Conservation (phyloP, 495 filamentous ascomycete genomes). For the Daldinia grandis region DNA sequence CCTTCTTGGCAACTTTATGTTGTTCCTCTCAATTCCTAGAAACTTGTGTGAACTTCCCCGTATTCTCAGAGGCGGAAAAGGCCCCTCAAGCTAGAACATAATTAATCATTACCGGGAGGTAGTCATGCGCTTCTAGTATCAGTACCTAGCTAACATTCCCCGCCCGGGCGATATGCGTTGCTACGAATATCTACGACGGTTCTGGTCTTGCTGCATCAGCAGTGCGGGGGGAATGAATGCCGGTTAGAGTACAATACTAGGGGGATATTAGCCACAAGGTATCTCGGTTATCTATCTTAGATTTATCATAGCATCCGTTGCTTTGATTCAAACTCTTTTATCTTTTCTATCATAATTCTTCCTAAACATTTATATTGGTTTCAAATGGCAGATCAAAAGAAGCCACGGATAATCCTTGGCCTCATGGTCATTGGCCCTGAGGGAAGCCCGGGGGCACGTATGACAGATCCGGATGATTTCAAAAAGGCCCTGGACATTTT, state of each 20-base stretch:
- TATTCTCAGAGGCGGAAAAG: not conserved
- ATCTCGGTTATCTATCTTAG: not conserved
- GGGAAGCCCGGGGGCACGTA: slow-evolving; percentile 49
- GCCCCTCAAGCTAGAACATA: not conserved
- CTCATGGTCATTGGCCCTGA: slow-evolving; percentile 60
- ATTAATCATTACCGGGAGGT: not conserved
- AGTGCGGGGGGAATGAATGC: not conserved
- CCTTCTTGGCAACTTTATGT: too few species aligned
- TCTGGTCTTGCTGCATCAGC: not conserved
- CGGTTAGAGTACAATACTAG: not conserved
- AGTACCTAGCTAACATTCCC: not conserved
- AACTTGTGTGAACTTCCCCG: not conserved
- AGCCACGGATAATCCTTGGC: slow-evolving; percentile 57
- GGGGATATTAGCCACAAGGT: not conserved
- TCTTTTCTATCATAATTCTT: not conserved
- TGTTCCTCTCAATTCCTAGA: too few species aligned
- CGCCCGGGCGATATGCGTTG: not conserved
- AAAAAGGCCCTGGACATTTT: slow-evolving; percentile 69
- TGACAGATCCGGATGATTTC: slow-evolving; percentile 70
- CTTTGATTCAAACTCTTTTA: not conserved
- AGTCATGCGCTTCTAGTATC: not conserved
- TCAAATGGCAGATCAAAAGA: slow-evolving; percentile 3
- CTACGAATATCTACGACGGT: not conserved
- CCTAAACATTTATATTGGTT: not conserved
- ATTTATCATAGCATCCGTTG: not conserved